A percentile compares a stretch with the other conserved stretches of the same genome.
phyloP scores from a whole-genome alignment of 257 asterid genomes.

The Mentha longifolia region DNA sequence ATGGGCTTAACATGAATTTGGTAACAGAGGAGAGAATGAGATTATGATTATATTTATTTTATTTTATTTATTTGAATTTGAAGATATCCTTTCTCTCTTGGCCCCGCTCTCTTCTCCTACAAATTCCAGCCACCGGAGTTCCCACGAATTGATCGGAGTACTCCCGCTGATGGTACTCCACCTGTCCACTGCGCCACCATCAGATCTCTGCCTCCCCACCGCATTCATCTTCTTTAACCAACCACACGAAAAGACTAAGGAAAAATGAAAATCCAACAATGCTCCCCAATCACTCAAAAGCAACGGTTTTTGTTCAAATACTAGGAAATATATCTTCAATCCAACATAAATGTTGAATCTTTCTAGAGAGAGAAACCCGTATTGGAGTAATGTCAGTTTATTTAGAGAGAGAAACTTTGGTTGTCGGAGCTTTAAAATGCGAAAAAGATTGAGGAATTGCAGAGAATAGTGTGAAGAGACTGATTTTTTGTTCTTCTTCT shows the following conservation, averaged over 20 bases:
- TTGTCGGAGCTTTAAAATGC: conserved; percentile 16
- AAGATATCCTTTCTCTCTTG: too few relatives aligned
- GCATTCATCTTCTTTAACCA: conserved; percentile 71
- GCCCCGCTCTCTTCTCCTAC: too few relatives aligned
- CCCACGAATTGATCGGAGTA: conserved; percentile 81
- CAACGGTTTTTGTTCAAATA: conserved; percentile 1
- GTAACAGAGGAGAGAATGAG: too few relatives aligned
- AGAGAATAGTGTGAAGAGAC: conserved; percentile 31
- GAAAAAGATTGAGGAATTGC: conserved; percentile 24
- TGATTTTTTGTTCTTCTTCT: not conserved
- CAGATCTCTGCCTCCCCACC: conserved; percentile 86
- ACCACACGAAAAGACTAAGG: conserved; percentile 2
- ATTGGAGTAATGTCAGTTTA: conserved; percentile 14
- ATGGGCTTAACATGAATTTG: too few relatives aligned
- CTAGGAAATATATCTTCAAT: conserved; percentile 16
- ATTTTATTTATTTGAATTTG: too few relatives aligned
- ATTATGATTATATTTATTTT: too few relatives aligned
- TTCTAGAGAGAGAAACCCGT: conserved; percentile 15
- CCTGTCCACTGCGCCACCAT: conserved; percentile 57
- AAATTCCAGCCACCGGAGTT: conserved; percentile 74
- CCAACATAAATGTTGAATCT: conserved; percentile 4
- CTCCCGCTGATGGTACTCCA: conserved; percentile 87
- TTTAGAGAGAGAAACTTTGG: conserved; percentile 22
- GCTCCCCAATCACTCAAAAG: conserved; percentile 24
- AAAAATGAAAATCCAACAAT: conserved; percentile 25